Evolutionary conservation across 495 filamentous ascomycete genomes (phyloP).

Genomic region (Terfezia claveryi): DNA sequence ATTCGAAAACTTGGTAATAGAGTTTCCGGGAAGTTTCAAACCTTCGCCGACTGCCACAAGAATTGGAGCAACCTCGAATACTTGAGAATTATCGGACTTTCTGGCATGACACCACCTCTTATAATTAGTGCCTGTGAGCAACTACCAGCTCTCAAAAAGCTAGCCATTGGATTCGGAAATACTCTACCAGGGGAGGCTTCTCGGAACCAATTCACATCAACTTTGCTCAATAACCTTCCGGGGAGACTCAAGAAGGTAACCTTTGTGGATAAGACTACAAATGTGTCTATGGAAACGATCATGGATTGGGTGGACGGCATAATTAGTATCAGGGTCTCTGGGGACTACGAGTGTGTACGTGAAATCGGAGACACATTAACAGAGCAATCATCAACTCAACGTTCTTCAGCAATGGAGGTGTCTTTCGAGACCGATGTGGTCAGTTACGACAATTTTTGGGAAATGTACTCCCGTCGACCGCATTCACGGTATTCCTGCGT

Average conservation of each 20-base stretch:
- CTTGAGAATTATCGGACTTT: conserved; percentile 11
- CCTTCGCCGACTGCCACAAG: conserved; percentile 8
- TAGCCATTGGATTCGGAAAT: conserved; percentile 6
- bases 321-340: no score
- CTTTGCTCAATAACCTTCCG: background rate
- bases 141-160: conserved; percentile 5
- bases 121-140: conserved; percentile 5
- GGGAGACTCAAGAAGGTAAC: background rate
- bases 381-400: no score
- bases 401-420: no score
- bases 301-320: background rate
- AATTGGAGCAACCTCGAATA: conserved; percentile 13
- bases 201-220: conserved; percentile 1
- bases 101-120: conserved; percentile 4
- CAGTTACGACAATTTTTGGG: no score
- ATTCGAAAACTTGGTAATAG: conserved; percentile 6
- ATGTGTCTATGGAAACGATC: background rate
- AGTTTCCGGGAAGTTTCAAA: conserved; percentile 9
- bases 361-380: no score
- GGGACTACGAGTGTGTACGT: no score
- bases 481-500: no score
- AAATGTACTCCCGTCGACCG: no score
- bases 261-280: background rate
- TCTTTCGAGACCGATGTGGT: no score
- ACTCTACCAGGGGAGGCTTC: background rate